Evolutionary conservation across 495 filamentous ascomycete genomes (phyloP).

Genomic region (Neurospora sp.): DNA sequence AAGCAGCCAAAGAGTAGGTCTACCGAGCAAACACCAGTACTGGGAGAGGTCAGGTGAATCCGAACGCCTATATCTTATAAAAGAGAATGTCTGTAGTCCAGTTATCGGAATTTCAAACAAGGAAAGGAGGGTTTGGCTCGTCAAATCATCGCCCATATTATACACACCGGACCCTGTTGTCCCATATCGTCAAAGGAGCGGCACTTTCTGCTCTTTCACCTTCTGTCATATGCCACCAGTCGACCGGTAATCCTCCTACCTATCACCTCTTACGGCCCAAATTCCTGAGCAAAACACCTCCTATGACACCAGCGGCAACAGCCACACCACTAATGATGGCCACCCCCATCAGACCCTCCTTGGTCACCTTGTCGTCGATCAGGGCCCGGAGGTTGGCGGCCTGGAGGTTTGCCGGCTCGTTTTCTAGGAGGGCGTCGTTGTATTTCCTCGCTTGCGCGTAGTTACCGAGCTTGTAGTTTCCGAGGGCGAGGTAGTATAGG

Average conservation of each 20-base stretch:
- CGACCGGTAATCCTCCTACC: background rate
- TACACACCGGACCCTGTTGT: background rate
- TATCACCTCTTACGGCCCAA: constrained; percentile 25
- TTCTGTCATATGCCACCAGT: background rate
- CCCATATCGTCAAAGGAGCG: background rate
- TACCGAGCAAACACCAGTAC: background rate
- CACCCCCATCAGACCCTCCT: constrained; percentile 86
- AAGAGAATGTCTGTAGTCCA: background rate
- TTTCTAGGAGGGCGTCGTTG: constrained; percentile 82
- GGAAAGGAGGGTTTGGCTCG: background rate
- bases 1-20: background rate
- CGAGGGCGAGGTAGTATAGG: constrained; percentile 91
- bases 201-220: background rate
- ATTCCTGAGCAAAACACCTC: constrained; percentile 65
- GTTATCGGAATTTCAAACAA: background rate
- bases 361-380: constrained; percentile 93
- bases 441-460: constrained; percentile 89
- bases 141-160: background rate
- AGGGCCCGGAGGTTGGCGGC: constrained; percentile 70
- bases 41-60: background rate
- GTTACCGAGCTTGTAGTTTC: constrained; percentile 96
- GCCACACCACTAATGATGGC: constrained; percentile 95
- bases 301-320: constrained; percentile 86
- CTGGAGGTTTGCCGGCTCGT: constrained; percentile 84
- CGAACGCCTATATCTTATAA: background rate